Conservation (phyloP, 257 asterid species). For the Penstemon eatonii region DNA sequence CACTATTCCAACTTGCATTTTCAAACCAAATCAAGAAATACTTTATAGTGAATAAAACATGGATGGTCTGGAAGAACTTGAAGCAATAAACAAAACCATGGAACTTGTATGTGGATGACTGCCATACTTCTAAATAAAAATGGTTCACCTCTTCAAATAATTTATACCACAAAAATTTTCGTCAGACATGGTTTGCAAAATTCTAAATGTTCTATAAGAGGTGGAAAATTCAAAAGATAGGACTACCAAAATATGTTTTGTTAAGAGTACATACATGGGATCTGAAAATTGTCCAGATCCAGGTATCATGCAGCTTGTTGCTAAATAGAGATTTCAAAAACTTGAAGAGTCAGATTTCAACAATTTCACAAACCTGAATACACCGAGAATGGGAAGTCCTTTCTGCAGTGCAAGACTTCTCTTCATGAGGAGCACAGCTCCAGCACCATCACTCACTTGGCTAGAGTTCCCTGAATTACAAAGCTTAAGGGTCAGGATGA, state of each 20-base stretch:
- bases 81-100: slow-evolving; percentile 7
- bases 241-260: neutral
- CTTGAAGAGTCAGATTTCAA: slow-evolving; percentile 6
- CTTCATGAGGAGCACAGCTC: slow-evolving; percentile 97
- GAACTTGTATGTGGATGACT: neutral
- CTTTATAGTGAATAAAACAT: neutral
- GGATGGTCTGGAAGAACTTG: slow-evolving; percentile 7
- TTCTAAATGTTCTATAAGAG: neutral
- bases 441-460: slow-evolving; percentile 99
- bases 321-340: neutral
- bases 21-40: neutral
- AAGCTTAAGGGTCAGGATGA: slow-evolving; percentile 15
- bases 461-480: slow-evolving; percentile 77
- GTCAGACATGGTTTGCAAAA: neutral
- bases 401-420: slow-evolving; percentile 88
- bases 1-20: neutral
- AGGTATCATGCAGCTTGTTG: slow-evolving; percentile 14
- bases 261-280: neutral
- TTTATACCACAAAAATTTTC: neutral
- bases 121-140: no score
- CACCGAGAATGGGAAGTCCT: slow-evolving; percentile 94
- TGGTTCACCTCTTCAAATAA: neutral
- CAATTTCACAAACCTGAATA: slow-evolving; percentile 64
- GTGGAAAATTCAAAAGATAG: neutral
- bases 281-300: neutral